Evolutionary conservation across 2,329 filamentous ascomycete genomes (phyloP), one percentile per base, ranked within the genome.

Genomic region (Byssothecium circinans): DNA sequence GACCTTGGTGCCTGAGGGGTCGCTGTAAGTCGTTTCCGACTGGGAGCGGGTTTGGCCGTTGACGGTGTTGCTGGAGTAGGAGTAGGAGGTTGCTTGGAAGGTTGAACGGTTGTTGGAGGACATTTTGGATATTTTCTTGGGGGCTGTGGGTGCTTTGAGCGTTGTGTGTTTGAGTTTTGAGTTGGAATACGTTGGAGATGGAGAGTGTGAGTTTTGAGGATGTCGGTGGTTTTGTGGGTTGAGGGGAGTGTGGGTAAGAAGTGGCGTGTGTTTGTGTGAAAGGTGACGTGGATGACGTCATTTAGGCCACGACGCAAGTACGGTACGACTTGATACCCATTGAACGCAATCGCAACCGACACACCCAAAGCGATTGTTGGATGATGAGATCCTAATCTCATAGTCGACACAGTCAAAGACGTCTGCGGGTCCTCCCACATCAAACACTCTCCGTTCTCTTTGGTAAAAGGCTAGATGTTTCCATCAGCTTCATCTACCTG

Each of bases 41-140:
- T 57, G 53, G 8, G 62, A 66, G 25, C 50, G 56, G 5, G 61
- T 66, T 32, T 58, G 50, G 3, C 65, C 65, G 52, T 69, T 68
- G 47, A 61, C 47, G 19, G 60, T 60, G 18, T 43, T 56, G 20
- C 52, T 56, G 32, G 50, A 56, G 37, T 47, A 65, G 43, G 61
- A 62, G 42, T 53, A 60, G 38, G 58, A 58, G 43, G 57, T 56
- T 34, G 62, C 67, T 34, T 60, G 49, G 54, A 60, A 66, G 15
- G 61, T 58, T 5, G 61, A 65, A 12, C 40, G 49, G 22, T 43
- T 43, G 35, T 54, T 47, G 6, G 41, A 50, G 6, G 41, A 50
- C 43, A 43, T 45, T 41, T 38, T 58, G 35, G 37, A 20, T 25
- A 29, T 10, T 38, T 20, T 38, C n/a, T n/a, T n/a, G 8, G 35